Evolutionary conservation across 2,329 filamentous ascomycete genomes (phyloP).

Genomic region (Catunica adiposa): DNA sequence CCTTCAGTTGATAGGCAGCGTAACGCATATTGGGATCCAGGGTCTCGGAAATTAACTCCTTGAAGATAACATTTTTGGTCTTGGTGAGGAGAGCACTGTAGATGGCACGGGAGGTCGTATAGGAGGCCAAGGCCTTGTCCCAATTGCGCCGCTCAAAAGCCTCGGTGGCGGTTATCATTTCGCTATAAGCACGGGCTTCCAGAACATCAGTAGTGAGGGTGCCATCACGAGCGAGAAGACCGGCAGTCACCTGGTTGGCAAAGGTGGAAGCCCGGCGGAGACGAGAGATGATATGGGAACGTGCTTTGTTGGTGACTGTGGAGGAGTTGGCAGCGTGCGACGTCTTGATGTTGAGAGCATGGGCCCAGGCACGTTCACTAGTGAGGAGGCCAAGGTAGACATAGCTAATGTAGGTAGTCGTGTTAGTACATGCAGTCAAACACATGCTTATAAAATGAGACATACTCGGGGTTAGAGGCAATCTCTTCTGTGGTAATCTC

Average conservation of each 20-base stretch:
- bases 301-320: slow-evolving; percentile 60
- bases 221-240: slow-evolving; percentile 48
- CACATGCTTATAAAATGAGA: neutral
- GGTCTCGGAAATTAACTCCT: slow-evolving; percentile 68
- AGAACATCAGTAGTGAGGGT: slow-evolving; percentile 53
- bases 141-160: slow-evolving; percentile 80
- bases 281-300: slow-evolving; percentile 77
- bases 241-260: slow-evolving; percentile 49
- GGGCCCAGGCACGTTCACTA: slow-evolving; percentile 83
- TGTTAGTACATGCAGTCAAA: neutral
- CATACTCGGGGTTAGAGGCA: slow-evolving; percentile 58
- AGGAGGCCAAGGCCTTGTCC: slow-evolving; percentile 60
- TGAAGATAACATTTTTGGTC: slow-evolving; percentile 56
- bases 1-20: slow-evolving; percentile 79
- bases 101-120: slow-evolving; percentile 61
- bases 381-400: slow-evolving; percentile 66
- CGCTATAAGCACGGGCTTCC: slow-evolving; percentile 72
- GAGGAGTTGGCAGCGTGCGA: slow-evolving; percentile 63
- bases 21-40: slow-evolving; percentile 90
- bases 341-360: slow-evolving; percentile 89
- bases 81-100: slow-evolving; percentile 59
- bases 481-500: slow-evolving; percentile 61
- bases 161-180: slow-evolving; percentile 57
- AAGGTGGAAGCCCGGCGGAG: slow-evolving; percentile 61
- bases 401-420: slow-evolving; percentile 35